phyloP scores from a whole-genome alignment of 2,329 filamentous ascomycete species.

The Neonectria punicea region DNA sequence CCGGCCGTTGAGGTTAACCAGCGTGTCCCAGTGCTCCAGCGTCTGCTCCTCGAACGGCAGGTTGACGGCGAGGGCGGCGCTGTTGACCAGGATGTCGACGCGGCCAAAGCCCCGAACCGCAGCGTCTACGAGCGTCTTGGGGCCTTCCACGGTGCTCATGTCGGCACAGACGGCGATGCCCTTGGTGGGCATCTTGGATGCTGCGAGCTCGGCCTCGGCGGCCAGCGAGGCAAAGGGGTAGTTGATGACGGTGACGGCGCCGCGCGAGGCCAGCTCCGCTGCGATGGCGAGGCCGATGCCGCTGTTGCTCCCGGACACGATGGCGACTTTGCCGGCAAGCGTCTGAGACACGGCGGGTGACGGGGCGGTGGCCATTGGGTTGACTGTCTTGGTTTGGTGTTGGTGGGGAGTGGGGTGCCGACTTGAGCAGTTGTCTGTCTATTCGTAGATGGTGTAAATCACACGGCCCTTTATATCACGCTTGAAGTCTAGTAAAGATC shows the following conservation, averaged over 20 bases:
- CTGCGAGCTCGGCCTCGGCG: slow-evolving; percentile 38
- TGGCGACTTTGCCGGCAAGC: slow-evolving; percentile 30
- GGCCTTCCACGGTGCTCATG: slow-evolving; percentile 51
- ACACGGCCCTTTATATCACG: slow-evolving; percentile 14
- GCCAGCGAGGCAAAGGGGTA: slow-evolving; percentile 54
- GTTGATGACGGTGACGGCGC: slow-evolving; percentile 20
- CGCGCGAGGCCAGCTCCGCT: slow-evolving; percentile 42
- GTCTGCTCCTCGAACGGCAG: slow-evolving; percentile 51
- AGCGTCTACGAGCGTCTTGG: slow-evolving; percentile 48
- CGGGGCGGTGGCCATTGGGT: slow-evolving; percentile 1
- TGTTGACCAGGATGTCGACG: slow-evolving; percentile 54
- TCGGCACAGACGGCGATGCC: slow-evolving; percentile 55
- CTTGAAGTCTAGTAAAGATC: neutral
- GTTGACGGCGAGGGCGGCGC: slow-evolving; percentile 50
- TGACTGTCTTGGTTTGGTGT: neutral
- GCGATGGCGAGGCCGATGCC: slow-evolving; percentile 59
- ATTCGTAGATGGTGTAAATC: slow-evolving; percentile 4
- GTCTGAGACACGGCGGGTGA: slow-evolving; percentile 21
- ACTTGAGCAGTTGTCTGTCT: neutral
- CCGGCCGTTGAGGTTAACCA: slow-evolving; percentile 55
- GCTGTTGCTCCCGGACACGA: slow-evolving; percentile 30
- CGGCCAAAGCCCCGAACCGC: slow-evolving; percentile 48
- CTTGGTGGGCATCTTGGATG: slow-evolving; percentile 40
- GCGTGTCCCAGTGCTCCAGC: slow-evolving; percentile 50
- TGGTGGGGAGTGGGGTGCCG: slow-evolving; percentile 4